Percentiles rank a stretch among this genome's conserved stretches.
These are phyloP conservation scores for Globisporangium apiculatum DNA, from an alignment of 352 stramenopile species.

Conservation along the genomic window DNA sequence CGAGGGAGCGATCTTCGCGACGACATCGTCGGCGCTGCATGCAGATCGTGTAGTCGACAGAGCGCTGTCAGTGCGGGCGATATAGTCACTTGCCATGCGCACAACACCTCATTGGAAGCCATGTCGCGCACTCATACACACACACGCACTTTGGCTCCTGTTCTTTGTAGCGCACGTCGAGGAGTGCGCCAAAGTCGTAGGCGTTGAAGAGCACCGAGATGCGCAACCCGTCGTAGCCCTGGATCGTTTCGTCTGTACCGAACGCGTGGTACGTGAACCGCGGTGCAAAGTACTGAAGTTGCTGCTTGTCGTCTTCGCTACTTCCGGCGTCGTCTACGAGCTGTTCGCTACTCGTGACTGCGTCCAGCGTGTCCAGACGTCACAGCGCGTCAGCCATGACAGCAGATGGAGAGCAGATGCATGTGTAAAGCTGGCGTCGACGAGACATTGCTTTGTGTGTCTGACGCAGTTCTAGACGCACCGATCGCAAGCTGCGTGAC, in stretches of 20 bases:
- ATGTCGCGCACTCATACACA: neutral
- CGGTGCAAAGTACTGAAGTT: constrained; percentile 46
- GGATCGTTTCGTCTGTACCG: constrained; percentile 60
- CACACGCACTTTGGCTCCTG: constrained; percentile 32
- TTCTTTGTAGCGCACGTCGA: constrained; percentile 48
- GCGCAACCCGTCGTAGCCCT: constrained; percentile 50
- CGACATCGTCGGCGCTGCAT: constrained; percentile 41
- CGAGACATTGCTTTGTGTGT: no score
- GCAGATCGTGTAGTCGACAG: no score
- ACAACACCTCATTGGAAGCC: neutral
- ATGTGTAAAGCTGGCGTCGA: no score
- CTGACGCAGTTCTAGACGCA: constrained; percentile 7
- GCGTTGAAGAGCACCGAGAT: constrained; percentile 58
- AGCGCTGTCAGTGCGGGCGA: neutral
- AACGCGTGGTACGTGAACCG: constrained; percentile 82
- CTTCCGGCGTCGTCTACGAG: neutral
- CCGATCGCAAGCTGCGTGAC: constrained; percentile 51
- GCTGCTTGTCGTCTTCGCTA: constrained; percentile 19
- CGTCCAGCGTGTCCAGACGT: neutral
- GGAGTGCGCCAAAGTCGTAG: constrained; percentile 50
- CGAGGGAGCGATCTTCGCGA: constrained; percentile 37
- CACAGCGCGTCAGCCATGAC: no score
- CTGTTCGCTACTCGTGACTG: constrained; percentile 33
- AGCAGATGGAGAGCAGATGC: no score
- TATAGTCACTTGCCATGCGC: no score